Evolutionary conservation across 805 yeast genomes (phyloP).

Genomic region (Scheffersomyces stipitis): DNA sequence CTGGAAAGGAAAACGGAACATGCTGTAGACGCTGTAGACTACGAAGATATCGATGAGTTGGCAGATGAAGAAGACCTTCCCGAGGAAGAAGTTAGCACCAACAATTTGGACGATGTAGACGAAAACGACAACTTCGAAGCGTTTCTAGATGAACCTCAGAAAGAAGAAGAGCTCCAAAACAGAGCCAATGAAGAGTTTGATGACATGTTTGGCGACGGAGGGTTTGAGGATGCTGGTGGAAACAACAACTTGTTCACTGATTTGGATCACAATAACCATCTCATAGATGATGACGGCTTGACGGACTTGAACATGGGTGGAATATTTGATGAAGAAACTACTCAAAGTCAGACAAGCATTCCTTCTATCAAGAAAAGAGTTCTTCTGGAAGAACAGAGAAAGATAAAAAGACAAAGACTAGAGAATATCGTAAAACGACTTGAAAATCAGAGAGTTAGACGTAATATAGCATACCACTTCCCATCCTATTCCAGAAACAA

Average conservation of each 20-base stretch:
- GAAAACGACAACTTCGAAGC: constrained; percentile 7
- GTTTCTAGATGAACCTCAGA: constrained; percentile 7
- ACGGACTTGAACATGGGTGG: constrained; percentile 11
- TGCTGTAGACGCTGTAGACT: constrained; percentile 90
- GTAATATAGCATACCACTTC: constrained; percentile 48
- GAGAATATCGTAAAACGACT: constrained; percentile 24
- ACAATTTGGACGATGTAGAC: constrained; percentile 4
- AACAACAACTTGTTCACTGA: constrained; percentile 18
- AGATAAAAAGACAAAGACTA: constrained; percentile 29
- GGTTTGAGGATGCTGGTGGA: constrained; percentile 22
- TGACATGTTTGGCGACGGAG: constrained; percentile 38
- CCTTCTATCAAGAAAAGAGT: constrained; percentile 14
- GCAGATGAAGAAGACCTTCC: constrained; percentile 90
- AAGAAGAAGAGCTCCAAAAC: constrained; percentile 24
- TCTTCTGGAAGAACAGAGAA: constrained; percentile 19
- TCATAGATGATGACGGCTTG: constrained; percentile 27
- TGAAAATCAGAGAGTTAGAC: constrained; percentile 25
- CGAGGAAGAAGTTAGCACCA: constrained; percentile 26
- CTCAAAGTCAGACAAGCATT: neutral
- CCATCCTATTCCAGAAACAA: constrained; percentile 61
- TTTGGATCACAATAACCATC: constrained; percentile 8
- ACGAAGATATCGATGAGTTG: constrained; percentile 90
- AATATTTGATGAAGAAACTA: constrained; percentile 6
- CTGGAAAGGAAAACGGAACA: constrained; percentile 52
- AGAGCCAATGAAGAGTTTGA: constrained; percentile 42